Evolutionary conservation across 345 rosid genomes (phyloP), one percentile per base, ranked within the genome.

Genomic region (Citrus medica): DNA sequence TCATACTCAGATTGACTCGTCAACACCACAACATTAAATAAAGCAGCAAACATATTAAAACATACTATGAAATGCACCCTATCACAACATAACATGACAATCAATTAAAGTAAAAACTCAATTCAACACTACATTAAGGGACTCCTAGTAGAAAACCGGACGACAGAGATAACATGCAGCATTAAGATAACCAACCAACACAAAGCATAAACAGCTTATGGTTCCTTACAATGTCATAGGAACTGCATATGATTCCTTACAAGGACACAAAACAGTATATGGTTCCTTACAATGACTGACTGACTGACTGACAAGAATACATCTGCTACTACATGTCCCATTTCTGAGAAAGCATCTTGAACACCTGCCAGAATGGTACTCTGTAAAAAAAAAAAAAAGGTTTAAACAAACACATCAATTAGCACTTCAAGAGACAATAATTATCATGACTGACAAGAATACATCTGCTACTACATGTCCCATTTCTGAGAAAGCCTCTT

Each of bases 381-480:
- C 90, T 87, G 85, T 6, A 55, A 59, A 42, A 70, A 27, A 67
- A 8, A 35, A 37, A 9, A 55, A 3, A n/a, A n/a, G n/a, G 21
- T 22, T 56, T 69, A 0, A 74, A 48, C 66, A 60, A 6, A 59
- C 33, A 55, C 27, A 62, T 24, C 25, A 37, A 59, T 5, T 21
- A 32, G n/a, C n/a, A n/a, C n/a, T n/a, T n/a, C n/a, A n/a, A n/a
- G n/a, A n/a, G n/a, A n/a, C n/a, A n/a, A n/a, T n/a, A n/a, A n/a
- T n/a, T n/a, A n/a, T n/a, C n/a, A n/a, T 70, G 30, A 42, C 83
- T 60, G 67, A 64, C 60, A 60, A 59, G 38, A 70, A 71, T 40
- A 65, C 33, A 65, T 24, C 61, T 62, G 67, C 59, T 58, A 78
- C 28, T 13, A 79, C 80, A 81, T 10, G 58, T 60, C 62, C 84